phyloP scores from a whole-genome alignment of 768 basidiomycete species.

The Kwoniella europaea region DNA sequence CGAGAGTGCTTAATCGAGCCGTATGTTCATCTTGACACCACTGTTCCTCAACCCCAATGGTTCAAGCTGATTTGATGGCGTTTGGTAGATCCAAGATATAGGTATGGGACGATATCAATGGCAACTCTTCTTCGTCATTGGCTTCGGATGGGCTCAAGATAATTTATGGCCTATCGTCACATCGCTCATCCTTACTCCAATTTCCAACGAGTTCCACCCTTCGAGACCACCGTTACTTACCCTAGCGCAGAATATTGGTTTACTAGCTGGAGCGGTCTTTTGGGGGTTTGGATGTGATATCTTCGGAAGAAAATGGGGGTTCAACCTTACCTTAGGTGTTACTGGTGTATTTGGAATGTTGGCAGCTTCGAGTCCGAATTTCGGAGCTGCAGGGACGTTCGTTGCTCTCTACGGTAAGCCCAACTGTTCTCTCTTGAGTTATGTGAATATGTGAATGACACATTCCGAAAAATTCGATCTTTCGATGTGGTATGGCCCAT shows the following conservation, averaged over 20 bases:
- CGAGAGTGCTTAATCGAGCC: slow-evolving; percentile 38
- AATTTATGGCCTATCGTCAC: slow-evolving; percentile 64
- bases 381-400: slow-evolving; percentile 63
- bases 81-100: slow-evolving; percentile 41
- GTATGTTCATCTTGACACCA: not conserved
- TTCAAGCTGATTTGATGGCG: not conserved
- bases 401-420: slow-evolving; percentile 40
- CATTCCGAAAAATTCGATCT: too few species aligned
- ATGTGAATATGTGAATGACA: too few species aligned
- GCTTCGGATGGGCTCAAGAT: slow-evolving; percentile 50
- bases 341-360: slow-evolving; percentile 70
- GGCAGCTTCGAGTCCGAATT: slow-evolving; percentile 68
- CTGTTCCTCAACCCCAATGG: not conserved
- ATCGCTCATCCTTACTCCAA: slow-evolving; percentile 69
- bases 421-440: not conserved
- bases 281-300: slow-evolving; percentile 43
- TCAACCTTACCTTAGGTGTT: slow-evolving; percentile 73
- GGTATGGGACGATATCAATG: slow-evolving; percentile 51
- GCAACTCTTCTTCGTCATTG: slow-evolving; percentile 45
- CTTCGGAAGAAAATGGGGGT: slow-evolving; percentile 63
- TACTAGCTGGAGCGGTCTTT: slow-evolving; percentile 62
- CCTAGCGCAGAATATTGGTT: slow-evolving; percentile 73
- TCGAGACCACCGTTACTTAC: slow-evolving; percentile 69
- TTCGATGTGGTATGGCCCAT: not conserved
- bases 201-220: slow-evolving; percentile 67